Base-by-base conservation (phyloP, 1,284 basidiomycete species). In the Rhizopogon hawkerae region DNA sequence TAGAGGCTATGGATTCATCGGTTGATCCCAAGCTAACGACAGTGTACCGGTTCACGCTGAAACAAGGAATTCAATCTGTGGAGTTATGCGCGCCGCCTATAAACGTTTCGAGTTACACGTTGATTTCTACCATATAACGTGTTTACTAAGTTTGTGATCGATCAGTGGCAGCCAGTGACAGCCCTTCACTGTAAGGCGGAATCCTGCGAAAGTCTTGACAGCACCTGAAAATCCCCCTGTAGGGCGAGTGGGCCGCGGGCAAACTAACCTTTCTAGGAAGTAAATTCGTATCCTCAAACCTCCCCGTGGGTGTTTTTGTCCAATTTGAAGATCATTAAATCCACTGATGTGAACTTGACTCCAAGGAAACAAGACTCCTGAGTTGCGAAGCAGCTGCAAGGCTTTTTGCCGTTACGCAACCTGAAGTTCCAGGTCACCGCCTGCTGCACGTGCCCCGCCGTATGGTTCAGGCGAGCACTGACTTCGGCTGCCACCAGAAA, bases 131-230 rank as follows among this genome's bases (percentile, higher is more conserved):
- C 26, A 10, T 13, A 29, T 18, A 29, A 29, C 39, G 26, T 29
- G 14, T 26, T 26, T 26, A 14, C 10, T 29, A 11, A 10, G 14
- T 36, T 16, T 36, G 11, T 10, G 41, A 31, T 31, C 41, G 41
- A 42, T 42, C 41, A 18, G 41, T 31, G 41, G 41, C 39, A 42
- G 41, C 41, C 41, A 18, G 26, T 42, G 41, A 26, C 39, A 42
- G 41, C 41, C 41, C 41, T 18, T 42, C 26, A 29, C 24, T 29
- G 14, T 41, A 42, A 31, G 16, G 29, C 29, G 10, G 29, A 31
- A 9, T 31, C 29, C 29, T 31, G 29, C 34, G 2, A 3, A 13
- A 35, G 4, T 13, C 29, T 39, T 10, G 6, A 16, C 6, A 41
- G 14, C 39, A 29, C 16, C 11, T 42, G 41, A 42, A 13, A 11